These are phyloP conservation scores for Prosopis cineraria DNA, from an alignment of 306 rosid genomes.

Conservation along the genomic window DNA sequence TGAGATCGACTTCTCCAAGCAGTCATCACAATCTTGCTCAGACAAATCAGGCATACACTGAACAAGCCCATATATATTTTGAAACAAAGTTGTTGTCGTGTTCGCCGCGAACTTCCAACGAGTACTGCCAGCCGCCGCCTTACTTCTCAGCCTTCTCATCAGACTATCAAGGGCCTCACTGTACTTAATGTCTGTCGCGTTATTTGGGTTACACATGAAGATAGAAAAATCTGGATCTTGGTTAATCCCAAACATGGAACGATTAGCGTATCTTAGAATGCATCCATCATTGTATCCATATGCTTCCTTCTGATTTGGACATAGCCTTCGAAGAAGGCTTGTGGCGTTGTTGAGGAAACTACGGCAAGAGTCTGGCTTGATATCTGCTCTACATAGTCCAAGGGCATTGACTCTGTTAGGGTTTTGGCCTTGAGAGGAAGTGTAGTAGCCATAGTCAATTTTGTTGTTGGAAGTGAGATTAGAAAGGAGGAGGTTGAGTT, in stretches of 20 bases:
- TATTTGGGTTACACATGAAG: neutral
- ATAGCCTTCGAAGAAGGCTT: neutral
- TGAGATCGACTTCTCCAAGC: neutral
- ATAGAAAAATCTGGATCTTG: neutral
- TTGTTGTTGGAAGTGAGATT: conserved; percentile 14
- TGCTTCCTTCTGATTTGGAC: neutral
- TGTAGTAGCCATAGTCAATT: conserved; percentile 28
- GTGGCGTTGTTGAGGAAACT: conserved; percentile 33
- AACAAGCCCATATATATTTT: conserved; percentile 18
- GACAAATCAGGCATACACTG: conserved; percentile 43
- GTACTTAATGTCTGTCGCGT: conserved; percentile 5
- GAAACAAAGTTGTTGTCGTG: neutral
- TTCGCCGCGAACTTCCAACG: conserved; percentile 1
- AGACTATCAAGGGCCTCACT: neutral
- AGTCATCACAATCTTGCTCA: neutral
- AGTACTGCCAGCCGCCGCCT: conserved; percentile 3
- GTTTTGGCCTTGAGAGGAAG: conserved; percentile 15
- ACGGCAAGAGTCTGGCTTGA: conserved; percentile 17
- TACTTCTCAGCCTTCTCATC: neutral
- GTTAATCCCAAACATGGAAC: neutral
- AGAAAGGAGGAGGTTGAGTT: conserved; percentile 38
- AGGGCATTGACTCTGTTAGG: conserved; percentile 28
- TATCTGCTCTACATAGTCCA: conserved; percentile 37
- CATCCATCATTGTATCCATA: neutral
- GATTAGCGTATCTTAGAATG: neutral